phyloP scores from a whole-genome alignment of 306 rosid species.

The Vigna nakashimae region DNA sequence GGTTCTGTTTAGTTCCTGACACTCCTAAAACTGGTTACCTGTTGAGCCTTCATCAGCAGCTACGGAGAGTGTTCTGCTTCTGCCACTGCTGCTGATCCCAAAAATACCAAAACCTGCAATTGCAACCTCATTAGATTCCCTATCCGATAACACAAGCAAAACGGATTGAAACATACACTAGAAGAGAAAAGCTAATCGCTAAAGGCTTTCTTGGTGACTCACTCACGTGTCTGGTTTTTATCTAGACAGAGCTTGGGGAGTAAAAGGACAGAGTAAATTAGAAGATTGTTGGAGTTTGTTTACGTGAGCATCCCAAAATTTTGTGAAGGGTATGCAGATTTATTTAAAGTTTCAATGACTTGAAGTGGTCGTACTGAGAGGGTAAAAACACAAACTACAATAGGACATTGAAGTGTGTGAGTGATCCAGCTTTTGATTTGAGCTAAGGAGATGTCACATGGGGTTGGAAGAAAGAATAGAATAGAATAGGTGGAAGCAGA shows the following conservation, averaged over 20 bases:
- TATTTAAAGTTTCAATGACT: slow-evolving; percentile 34
- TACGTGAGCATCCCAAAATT: slow-evolving; percentile 36
- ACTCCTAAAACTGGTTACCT: slow-evolving; percentile 33
- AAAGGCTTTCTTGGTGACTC: slow-evolving; percentile 37
- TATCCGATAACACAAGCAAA: slow-evolving; percentile 46
- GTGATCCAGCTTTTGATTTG: slow-evolving; percentile 38
- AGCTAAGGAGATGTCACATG: slow-evolving; percentile 54
- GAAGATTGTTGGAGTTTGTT: slow-evolving; percentile 35
- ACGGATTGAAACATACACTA: neutral
- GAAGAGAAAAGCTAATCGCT: slow-evolving; percentile 28
- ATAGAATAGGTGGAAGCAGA: slow-evolving; percentile 20
- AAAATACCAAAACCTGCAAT: slow-evolving; percentile 54
- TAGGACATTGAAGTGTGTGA: slow-evolving; percentile 51
- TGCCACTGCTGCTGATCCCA: slow-evolving; percentile 55
- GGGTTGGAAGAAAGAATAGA: slow-evolving; percentile 38
- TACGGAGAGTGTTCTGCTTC: neutral
- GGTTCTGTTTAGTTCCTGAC: slow-evolving; percentile 23
- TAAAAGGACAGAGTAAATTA: slow-evolving; percentile 43
- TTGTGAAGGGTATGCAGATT: slow-evolving; percentile 23
- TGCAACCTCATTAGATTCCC: slow-evolving; percentile 55
- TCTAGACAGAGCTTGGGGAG: slow-evolving; percentile 26
- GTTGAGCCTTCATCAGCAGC: slow-evolving; percentile 45
- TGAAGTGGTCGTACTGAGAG: slow-evolving; percentile 33
- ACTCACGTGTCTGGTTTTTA: slow-evolving; percentile 42
- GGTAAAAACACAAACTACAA: slow-evolving; percentile 45